These are phyloP conservation scores for Litsea cubeba DNA, from an alignment of 164 flowering plant species.

Conservation along the genomic window DNA sequence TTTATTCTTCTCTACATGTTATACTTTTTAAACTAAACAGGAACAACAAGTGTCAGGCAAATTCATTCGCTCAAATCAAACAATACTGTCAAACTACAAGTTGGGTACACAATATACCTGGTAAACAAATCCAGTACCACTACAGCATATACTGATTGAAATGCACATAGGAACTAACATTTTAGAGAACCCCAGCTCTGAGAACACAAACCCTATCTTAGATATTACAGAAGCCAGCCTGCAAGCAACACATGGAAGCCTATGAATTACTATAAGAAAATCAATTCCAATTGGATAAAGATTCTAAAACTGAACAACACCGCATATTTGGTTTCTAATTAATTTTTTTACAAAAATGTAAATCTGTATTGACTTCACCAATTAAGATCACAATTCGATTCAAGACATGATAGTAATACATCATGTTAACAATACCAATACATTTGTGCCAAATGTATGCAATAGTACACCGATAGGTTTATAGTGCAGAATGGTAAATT, in stretches of 20 bases:
- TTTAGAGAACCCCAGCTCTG: conserved; percentile 79
- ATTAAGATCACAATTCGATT: neutral
- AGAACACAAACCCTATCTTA: conserved; percentile 89
- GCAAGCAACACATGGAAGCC: conserved; percentile 18
- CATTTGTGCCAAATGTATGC: neutral
- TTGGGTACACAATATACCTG: conserved; percentile 43
- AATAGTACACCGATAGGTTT: neutral
- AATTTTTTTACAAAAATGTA: no score
- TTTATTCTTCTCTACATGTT: no score
- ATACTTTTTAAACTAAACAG: no score
- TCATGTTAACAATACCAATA: neutral
- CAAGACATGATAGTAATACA: neutral
- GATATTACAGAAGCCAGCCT: conserved; percentile 96
- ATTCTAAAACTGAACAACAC: neutral
- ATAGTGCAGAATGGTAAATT: no score
- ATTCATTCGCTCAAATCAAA: neutral
- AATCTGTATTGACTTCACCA: neutral
- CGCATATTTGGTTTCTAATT: neutral
- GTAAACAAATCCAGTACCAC: conserved; percentile 82
- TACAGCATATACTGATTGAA: conserved; percentile 69
- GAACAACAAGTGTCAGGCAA: no score
- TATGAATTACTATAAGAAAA: neutral
- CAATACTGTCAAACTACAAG: neutral
- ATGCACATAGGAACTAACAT: conserved; percentile 77
- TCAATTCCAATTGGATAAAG: neutral